Conservation (phyloP, 179 eudicot species). For the Beta corolliflora region DNA sequence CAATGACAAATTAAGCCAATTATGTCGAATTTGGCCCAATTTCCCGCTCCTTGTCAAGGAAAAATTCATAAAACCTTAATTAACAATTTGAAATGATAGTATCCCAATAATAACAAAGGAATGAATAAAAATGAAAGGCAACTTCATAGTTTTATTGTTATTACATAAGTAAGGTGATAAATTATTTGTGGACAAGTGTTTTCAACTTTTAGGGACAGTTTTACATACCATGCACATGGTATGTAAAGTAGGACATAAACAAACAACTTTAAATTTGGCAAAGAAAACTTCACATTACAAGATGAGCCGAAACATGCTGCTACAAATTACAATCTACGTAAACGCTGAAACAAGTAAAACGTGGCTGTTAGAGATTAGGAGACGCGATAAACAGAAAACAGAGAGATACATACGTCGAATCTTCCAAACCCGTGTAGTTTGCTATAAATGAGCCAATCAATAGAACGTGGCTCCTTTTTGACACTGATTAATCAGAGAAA, state of each 20-base stretch:
- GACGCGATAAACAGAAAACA: background rate
- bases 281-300: background rate
- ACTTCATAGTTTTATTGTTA: too few relatives aligned
- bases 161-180: too few relatives aligned
- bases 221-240: background rate
- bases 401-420: background rate
- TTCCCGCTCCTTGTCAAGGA: too few relatives aligned
- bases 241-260: too few relatives aligned
- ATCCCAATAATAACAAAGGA: too few relatives aligned
- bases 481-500: conserved; percentile 3
- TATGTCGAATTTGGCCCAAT: too few relatives aligned
- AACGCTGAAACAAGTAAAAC: background rate
- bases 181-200: too few relatives aligned
- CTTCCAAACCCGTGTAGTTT: conserved; percentile 7
- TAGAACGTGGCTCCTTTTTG: background rate
- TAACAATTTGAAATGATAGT: too few relatives aligned
- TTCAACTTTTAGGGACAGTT: too few relatives aligned
- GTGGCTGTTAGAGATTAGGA: background rate
- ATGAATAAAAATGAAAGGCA: too few relatives aligned
- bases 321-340: conserved; percentile 1
- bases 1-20: too few relatives aligned
- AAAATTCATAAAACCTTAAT: too few relatives aligned
- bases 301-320: conserved; percentile 16
- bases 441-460: conserved; percentile 4
- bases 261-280: background rate